Evolutionary conservation across 2,329 filamentous ascomycete species (phyloP), one percentile per base, ranked within the genome.

Genomic region (Beauveria brongniartii): DNA sequence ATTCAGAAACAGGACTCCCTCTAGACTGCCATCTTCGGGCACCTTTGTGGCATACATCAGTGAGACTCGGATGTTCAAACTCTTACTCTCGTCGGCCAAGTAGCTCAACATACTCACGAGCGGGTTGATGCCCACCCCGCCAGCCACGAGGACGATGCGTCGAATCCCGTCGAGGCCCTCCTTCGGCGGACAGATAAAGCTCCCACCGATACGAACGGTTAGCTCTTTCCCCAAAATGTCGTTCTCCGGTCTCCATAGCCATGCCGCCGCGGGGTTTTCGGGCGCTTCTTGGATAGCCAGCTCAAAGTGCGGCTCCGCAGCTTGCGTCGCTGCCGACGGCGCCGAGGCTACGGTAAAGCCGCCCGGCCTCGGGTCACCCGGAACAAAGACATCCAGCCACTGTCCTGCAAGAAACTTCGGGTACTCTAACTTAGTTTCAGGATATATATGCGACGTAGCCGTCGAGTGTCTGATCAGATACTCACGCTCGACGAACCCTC

Each of bases 281-380:
- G 86, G 84, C 1, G 89, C 88, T 34, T 81, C 77, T 68, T 94
- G 90, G 24, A 96, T 81, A 0, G 91, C 91, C 6, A 96, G 82
- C 71, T 96, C 91, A 52, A 95, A 74, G 71, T 87, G 90, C 0
- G 75, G 72, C 10, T 55, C 30, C 7, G 56, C 37, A 7, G 57
- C 57, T 9, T 61, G 63, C 24, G 72, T 63, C 3, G 83, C 80
- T 59, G 79, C 75, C 47, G 80, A 81, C 0, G 91, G 91, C 0
- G 88, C 77, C 1, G 90, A 94, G 7, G 91, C 93, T 65, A 96
- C 89, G 47, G 91, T 96, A 77, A 96, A 96, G 62, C 92, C 92
- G 40, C 92, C 92, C 3, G 90, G 86, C 70, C 88, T 85, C 48
- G 80, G 68, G 50, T 90, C 75, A 43, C 77, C 78, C 1, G 92